Evolutionary conservation across 1,284 basidiomycete genomes (phyloP), one percentile per base, ranked within the genome.

Genomic region (Porodaedalea pini): DNA sequence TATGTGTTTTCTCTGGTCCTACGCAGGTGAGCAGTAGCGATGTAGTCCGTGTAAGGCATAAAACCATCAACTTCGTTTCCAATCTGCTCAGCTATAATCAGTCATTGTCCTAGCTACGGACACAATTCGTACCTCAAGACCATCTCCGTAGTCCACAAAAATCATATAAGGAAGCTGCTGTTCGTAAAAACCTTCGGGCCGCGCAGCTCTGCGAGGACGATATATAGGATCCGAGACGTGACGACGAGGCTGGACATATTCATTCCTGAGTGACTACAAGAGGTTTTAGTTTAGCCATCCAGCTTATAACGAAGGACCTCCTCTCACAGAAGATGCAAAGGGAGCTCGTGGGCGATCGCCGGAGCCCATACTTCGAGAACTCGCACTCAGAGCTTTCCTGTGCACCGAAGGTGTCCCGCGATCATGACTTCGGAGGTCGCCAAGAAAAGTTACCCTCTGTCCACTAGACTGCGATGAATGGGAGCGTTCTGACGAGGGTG

Each of bases 1-100:
- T 63, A 63, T 10, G 60, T 58, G 19, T 58, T 25, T 39, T 44
- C 45, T 34, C 27, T 51, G 25, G 56, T 57, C 43, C 51, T 41
- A 31, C 59, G 54, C 25, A 59, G 36, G 19, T 60, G 55, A 13
- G 53, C 40, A 11, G 58, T 53, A 27, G 57, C 54, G 13, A 62
- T 48, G 41, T 65, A 65, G 36, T 64, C 57, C 31, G 65, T 51
- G 27, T 66, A 66, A 23, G 64, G 65, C 37, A 66, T 61, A 47
- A 63, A 67, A 34, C 64, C 65, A 45, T 65, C 66, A 23, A 53
- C 61, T n/a, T 65, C 65, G 37, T 64, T 63, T 27, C 63, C 63
- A 27, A 63, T 56, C 63, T 64, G 13, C 2, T 43, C 41, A 34
- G 8, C 10, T 27, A 17, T 27, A 41, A 37, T 41, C 25, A 56